These are phyloP conservation scores for Backusella westeae DNA, from an alignment of 192 early-diverging fungal genomes.

Conservation along the genomic window DNA sequence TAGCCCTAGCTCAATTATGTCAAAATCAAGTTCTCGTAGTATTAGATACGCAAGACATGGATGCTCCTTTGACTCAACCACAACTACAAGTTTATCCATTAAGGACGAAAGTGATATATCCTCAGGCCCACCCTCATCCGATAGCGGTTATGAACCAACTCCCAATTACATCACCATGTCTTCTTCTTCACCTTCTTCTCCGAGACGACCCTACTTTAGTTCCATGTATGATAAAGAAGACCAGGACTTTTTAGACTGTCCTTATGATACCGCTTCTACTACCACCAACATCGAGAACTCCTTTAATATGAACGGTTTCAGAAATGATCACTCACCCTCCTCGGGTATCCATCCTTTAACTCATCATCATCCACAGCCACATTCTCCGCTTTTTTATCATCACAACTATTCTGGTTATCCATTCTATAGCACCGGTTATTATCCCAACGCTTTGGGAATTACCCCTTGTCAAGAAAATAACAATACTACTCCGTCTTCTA, in stretches of 20 bases:
- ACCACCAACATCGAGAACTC: not conserved
- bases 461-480: constrained; percentile 17
- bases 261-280: not conserved
- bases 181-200: not conserved
- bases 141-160: constrained; percentile 21
- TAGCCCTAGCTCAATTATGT: constrained; percentile 19
- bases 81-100: not conserved
- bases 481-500: not conserved
- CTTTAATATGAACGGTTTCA: constrained; percentile 1
- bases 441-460: constrained; percentile 14
- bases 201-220: constrained; percentile 13
- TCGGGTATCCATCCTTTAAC: constrained; percentile 5
- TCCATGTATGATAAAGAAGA: constrained; percentile 21
- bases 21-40: constrained; percentile 22
- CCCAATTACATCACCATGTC: constrained; percentile 16
- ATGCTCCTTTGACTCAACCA: constrained; percentile 11
- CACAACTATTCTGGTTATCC: constrained; percentile 12
- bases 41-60: constrained; percentile 24
- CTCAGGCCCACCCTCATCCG: constrained; percentile 16
- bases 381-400: constrained; percentile 11
- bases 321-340: not conserved
- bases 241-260: not conserved
- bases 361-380: constrained; percentile 13
- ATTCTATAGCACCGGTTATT: constrained; percentile 11
- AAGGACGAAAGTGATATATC: constrained; percentile 21